These are phyloP conservation scores for Scytalidium sp. DNA, from an alignment of 2,329 filamentous ascomycete species.

Conservation along the genomic window DNA sequence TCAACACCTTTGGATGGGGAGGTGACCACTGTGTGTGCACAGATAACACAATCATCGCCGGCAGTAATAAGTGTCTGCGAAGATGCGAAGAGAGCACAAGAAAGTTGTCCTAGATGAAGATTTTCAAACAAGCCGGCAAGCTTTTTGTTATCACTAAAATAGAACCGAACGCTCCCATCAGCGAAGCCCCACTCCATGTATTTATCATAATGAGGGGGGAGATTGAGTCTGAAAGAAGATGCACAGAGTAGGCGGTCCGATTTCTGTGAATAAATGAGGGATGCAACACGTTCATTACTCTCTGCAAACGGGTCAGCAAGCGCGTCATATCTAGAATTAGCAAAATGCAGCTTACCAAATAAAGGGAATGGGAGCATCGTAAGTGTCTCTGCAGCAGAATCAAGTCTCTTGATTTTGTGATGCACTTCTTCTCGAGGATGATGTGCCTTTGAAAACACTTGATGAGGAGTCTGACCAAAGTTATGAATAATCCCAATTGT, in stretches of 20 bases:
- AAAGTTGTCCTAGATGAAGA: constrained; percentile 86
- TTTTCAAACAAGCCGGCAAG: constrained; percentile 89
- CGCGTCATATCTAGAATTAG: background rate
- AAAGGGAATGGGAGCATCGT: constrained; percentile 77
- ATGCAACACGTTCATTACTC: constrained; percentile 74
- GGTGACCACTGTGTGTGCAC: constrained; percentile 72
- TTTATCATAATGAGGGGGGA: constrained; percentile 83
- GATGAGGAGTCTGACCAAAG: constrained; percentile 95
- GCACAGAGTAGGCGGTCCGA: constrained; percentile 81
- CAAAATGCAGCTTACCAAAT: constrained; percentile 46
- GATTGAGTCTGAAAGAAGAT: constrained; percentile 79
- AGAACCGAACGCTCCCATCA: constrained; percentile 90
- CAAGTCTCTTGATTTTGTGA: constrained; percentile 66
- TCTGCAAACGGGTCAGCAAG: constrained; percentile 18
- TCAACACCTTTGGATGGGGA: constrained; percentile 69
- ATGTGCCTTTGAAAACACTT: constrained; percentile 84
- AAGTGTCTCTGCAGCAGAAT: constrained; percentile 73
- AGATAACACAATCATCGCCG: constrained; percentile 88
- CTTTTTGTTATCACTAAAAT: constrained; percentile 77
- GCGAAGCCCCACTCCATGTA: constrained; percentile 96
- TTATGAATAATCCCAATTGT: constrained; percentile 98
- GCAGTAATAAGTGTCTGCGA: constrained; percentile 89
- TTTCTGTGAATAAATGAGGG: constrained; percentile 74
- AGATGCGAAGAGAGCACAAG: constrained; percentile 79
- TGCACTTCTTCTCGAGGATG: constrained; percentile 68